Evolutionary conservation across 148 eudicot genomes (phyloP).

Genomic region (Rhododendron griersonianum): DNA sequence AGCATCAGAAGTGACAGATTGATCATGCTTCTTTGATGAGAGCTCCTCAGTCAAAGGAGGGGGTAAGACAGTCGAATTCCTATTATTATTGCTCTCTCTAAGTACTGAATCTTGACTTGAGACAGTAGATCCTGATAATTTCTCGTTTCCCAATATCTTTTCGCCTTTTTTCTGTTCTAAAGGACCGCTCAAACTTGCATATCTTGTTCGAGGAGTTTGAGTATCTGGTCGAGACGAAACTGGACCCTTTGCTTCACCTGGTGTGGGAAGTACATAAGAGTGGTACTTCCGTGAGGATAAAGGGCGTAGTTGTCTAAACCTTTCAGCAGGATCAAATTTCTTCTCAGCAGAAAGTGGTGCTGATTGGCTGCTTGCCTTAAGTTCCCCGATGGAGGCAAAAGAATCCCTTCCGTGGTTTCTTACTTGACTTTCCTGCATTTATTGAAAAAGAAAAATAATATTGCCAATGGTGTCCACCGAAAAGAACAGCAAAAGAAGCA

Average conservation of each 20-base stretch:
- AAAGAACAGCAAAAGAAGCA: not conserved
- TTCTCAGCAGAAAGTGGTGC: conserved; percentile 70
- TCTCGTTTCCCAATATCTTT: conserved; percentile 31
- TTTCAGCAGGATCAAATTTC: conserved; percentile 57
- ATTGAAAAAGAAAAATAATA: not conserved
- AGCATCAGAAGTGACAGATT: conserved; percentile 23
- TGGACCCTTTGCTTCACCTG: conserved; percentile 47
- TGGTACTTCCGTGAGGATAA: conserved; percentile 34
- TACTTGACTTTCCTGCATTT: conserved; percentile 37
- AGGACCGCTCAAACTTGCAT: conserved; percentile 28
- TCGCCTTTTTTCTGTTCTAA: conserved; percentile 35
- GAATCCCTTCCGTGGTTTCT: conserved; percentile 18
- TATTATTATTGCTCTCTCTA: conserved; percentile 55
- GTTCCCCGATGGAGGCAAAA: conserved; percentile 30
- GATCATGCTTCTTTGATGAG: conserved; percentile 31
- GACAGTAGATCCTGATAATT: conserved; percentile 35
- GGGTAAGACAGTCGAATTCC: conserved; percentile 25
- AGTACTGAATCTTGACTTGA: conserved; percentile 36
- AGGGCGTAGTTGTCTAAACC: conserved; percentile 47
- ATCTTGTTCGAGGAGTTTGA: conserved; percentile 31
- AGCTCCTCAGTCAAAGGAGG: conserved; percentile 46
- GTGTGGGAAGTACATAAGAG: conserved; percentile 79
- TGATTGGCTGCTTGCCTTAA: conserved; percentile 59
- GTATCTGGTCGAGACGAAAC: conserved; percentile 26
- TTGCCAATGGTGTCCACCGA: not conserved